phyloP scores from a whole-genome alignment of 2,329 filamentous ascomycete species.

The Beauveria asiatica region DNA sequence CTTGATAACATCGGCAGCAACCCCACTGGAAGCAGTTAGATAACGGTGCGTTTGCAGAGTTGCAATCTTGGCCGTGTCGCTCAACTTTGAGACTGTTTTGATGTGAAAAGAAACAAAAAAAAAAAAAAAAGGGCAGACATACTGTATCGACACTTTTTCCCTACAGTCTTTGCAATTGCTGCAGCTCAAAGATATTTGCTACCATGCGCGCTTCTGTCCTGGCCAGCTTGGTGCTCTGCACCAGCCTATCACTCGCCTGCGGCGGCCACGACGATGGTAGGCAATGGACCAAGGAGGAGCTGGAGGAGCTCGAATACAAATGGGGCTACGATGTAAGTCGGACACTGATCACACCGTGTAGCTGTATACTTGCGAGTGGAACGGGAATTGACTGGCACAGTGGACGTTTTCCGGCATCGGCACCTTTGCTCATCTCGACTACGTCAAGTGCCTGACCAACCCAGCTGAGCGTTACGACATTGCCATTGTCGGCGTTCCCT shows the following conservation, averaged over 20 bases:
- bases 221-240: slow-evolving; percentile 20
- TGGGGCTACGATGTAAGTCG: slow-evolving; percentile 47
- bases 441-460: slow-evolving; percentile 61
- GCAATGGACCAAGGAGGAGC: slow-evolving; percentile 40
- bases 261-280: slow-evolving; percentile 25
- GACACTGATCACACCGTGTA: not conserved
- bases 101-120: too few relatives aligned
- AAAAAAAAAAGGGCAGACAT: not conserved
- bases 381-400: slow-evolving; percentile 13
- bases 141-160: not conserved
- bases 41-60: too few relatives aligned
- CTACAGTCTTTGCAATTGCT: too few relatives aligned
- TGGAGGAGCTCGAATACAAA: slow-evolving; percentile 46
- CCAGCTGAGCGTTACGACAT: slow-evolving; percentile 60
- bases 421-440: slow-evolving; percentile 62
- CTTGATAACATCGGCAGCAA: not conserved
- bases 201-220: slow-evolving; percentile 13
- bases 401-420: slow-evolving; percentile 61
- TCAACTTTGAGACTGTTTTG: too few relatives aligned
- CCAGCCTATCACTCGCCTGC: slow-evolving; percentile 20
- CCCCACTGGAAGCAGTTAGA: not conserved
- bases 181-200: not conserved
- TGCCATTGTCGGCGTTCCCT: slow-evolving; percentile 62
- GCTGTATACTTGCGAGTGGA: not conserved
- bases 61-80: too few relatives aligned